phyloP scores from a whole-genome alignment of 352 stramenopile genomes.

The Phytopythium delawarense region DNA sequence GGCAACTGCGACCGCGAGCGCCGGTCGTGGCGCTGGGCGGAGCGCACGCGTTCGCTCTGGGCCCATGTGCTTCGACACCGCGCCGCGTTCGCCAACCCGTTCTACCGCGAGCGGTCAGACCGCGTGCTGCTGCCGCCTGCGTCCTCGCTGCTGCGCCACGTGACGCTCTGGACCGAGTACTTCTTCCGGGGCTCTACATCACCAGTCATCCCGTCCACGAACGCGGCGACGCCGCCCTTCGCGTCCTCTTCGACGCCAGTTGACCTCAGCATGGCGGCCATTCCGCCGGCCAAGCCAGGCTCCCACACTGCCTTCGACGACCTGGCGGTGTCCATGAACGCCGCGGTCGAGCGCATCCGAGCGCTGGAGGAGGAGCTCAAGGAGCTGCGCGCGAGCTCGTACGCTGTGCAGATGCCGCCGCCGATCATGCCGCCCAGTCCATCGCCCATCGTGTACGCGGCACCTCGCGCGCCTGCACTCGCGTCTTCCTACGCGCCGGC shows the following conservation, averaged over 20 bases:
- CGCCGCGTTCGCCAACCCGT: slow-evolving; percentile 58
- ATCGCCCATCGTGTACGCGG: slow-evolving; percentile 7
- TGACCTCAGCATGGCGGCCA: background rate
- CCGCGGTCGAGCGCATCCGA: slow-evolving; percentile 42
- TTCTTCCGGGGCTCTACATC: slow-evolving; percentile 67
- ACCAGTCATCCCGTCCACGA: slow-evolving; percentile 30
- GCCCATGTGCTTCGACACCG: slow-evolving; percentile 43
- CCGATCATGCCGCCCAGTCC: slow-evolving; percentile 7
- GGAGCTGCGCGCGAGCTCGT: slow-evolving; percentile 8
- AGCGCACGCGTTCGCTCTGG: slow-evolving; percentile 72
- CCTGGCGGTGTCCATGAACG: slow-evolving; percentile 48
- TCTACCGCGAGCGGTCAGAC: slow-evolving; percentile 54
- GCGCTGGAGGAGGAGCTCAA: slow-evolving; percentile 53
- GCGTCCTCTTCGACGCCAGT: slow-evolving; percentile 6
- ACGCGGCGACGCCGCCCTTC: slow-evolving; percentile 45
- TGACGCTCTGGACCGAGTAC: slow-evolving; percentile 78
- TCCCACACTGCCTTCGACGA: slow-evolving; percentile 28
- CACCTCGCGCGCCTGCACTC: background rate
- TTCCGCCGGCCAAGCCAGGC: background rate
- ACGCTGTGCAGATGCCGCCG: slow-evolving; percentile 5
- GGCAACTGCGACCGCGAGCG: slow-evolving; percentile 86
- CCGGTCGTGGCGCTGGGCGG: slow-evolving; percentile 34
- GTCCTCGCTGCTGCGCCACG: slow-evolving; percentile 55
- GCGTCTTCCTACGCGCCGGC: slow-evolving; percentile 3
- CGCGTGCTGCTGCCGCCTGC: slow-evolving; percentile 49